A percentile compares a stretch with the other conserved stretches of the same genome.
Evolutionary conservation across 805 yeast species (phyloP).

Genomic region (Limtongozyma cylindracea): DNA sequence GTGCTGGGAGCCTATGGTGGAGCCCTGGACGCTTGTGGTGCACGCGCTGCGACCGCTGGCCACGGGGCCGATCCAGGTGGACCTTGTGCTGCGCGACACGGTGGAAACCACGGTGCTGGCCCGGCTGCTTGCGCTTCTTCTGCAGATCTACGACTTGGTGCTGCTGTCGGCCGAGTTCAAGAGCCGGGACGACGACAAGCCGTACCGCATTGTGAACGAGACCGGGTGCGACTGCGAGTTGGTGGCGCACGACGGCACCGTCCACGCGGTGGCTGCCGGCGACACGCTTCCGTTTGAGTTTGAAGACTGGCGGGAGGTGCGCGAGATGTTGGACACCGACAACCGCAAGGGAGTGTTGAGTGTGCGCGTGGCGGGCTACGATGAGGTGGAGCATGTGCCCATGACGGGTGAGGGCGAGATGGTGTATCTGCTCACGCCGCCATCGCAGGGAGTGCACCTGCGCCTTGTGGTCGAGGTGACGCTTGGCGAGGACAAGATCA

Average conservation of each 20-base stretch:
- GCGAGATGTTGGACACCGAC: conserved; percentile 56
- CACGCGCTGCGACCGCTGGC: conserved; percentile 29
- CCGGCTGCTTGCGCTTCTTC: conserved; percentile 50
- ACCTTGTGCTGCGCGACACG: conserved; percentile 46
- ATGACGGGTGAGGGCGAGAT: conserved; percentile 72
- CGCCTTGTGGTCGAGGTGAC: conserved; percentile 49
- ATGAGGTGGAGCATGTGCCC: conserved; percentile 28
- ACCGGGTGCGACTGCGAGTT: conserved; percentile 56
- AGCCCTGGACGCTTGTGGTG: conserved; percentile 61
- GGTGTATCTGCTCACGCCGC: conserved; percentile 39
- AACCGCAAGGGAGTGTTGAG: conserved; percentile 36
- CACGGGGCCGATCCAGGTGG: conserved; percentile 23
- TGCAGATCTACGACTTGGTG: conserved; percentile 38
- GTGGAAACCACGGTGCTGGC: conserved; percentile 71
- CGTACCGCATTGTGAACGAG: conserved; percentile 58
- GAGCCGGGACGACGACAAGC: conserved; percentile 58
- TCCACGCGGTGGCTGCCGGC: conserved; percentile 15
- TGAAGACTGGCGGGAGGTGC: conserved; percentile 75
- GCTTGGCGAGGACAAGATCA: conserved; percentile 54
- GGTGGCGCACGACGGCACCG: conserved; percentile 2
- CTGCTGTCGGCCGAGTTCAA: conserved; percentile 25
- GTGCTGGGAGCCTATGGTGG: conserved; percentile 87
- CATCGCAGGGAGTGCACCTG: conserved; percentile 35
- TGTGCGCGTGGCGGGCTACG: conserved; percentile 29
- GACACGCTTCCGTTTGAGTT: conserved; percentile 62